phyloP scores from a whole-genome alignment of 208 protist genomes.

The Acanthamoeba lenticulata region DNA sequence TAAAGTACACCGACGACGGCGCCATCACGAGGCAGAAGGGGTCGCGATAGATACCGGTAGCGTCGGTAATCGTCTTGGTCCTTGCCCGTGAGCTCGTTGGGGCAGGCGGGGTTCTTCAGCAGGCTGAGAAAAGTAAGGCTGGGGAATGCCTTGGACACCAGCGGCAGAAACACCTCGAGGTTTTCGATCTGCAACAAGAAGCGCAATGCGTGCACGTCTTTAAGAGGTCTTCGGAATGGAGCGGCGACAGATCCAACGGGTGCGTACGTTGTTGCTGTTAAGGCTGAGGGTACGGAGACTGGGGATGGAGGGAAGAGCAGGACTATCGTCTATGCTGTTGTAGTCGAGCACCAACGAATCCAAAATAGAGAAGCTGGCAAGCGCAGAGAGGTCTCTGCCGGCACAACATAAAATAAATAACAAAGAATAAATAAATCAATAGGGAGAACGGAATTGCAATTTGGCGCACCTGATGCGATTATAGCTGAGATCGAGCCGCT shows the following conservation, averaged over 20 bases:
- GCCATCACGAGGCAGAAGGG: background rate
- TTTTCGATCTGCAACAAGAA: slow-evolving; percentile 77
- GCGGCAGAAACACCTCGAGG: slow-evolving; percentile 77
- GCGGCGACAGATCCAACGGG: background rate
- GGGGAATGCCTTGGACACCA: slow-evolving; percentile 76
- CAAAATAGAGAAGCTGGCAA: slow-evolving; percentile 1
- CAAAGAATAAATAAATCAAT: background rate
- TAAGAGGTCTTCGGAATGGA: background rate
- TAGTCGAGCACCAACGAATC: slow-evolving; percentile 54
- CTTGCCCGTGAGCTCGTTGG: slow-evolving; percentile 80
- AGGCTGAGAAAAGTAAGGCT: slow-evolving; percentile 81
- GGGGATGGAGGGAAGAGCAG: slow-evolving; percentile 76
- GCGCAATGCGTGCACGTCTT: background rate
- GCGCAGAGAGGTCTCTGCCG: slow-evolving; percentile 36
- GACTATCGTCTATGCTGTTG: slow-evolving; percentile 5
- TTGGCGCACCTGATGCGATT: slow-evolving; percentile 78
- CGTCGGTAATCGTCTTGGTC: slow-evolving; percentile 83
- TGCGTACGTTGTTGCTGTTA: slow-evolving; percentile 83
- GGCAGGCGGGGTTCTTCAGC: slow-evolving; percentile 86
- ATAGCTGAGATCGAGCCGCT: slow-evolving; percentile 74
- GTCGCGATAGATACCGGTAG: slow-evolving; percentile 75
- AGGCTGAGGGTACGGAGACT: slow-evolving; percentile 78
- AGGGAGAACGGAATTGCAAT: background rate
- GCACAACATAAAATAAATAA: slow-evolving; percentile 23
- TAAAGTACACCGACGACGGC: background rate